Evolutionary conservation across 768 basidiomycete genomes (phyloP), one percentile per base, ranked within the genome.

Genomic region (Russula virescens): DNA sequence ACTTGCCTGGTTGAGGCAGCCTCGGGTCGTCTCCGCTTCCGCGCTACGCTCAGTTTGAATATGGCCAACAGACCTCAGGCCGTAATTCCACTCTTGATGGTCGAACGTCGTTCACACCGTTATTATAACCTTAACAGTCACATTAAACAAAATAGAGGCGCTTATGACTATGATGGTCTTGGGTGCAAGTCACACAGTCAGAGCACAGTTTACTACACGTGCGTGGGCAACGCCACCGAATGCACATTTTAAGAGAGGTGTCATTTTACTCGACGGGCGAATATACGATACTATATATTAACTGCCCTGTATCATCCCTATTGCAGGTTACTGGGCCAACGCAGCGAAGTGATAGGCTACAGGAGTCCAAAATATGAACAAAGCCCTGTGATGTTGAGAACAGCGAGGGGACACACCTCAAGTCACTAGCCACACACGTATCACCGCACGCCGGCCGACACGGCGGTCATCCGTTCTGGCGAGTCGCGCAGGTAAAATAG

Each of bases 391-490:
- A 19, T 6, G 40, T n/a, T 25, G 19, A 38, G 23, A 23, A 35
- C 19, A 28, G 49, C 5, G 10, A 9, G 23, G 43, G 13, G n/a
- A 53, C 48, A n/a, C 21, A 34, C 55, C 51, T 45, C 25, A 43
- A 6, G 55, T 11, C 42, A 28, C 18, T 26, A 18, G 13, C 19
- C 13, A n/a, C 43, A 19, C 35, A 25, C 16, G 60, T 62, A 70
- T 45, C 68, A 68, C 64, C 71, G 71, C 66, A 79, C 73, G 69
- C 75, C 80, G 69, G 75, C 84, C 77, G 83, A 78, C 65, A 91
- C 83, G 71, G 82, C 79, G 60, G 83, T 84, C 92, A 94, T 93
- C 79, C 91, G 91, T 65, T 88, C 86, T 52, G 91, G 88, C 34
- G 88, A 81, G 73, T 91, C 84, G 68, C 91, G 79, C 68, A 94